Conservation (phyloP, 441 rosid species). For the Metrosideros polymorpha region DNA sequence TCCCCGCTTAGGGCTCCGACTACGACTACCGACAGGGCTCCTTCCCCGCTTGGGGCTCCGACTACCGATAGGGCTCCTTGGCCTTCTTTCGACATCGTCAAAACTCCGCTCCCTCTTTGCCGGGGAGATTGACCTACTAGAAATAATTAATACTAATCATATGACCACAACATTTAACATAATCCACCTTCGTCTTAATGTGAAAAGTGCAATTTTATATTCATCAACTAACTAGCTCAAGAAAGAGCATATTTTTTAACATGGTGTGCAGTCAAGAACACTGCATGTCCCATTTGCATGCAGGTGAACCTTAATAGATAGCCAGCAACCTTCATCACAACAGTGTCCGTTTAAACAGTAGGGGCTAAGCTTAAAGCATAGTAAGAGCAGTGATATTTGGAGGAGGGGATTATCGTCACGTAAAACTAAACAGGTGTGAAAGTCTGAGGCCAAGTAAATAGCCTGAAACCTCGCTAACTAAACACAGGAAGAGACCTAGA, state of each 20-base stretch:
- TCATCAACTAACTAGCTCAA: not conserved
- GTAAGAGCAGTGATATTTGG: not conserved
- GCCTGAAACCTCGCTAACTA: not conserved
- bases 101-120: constrained; percentile 38
- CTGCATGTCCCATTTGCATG: not conserved
- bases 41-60: constrained; percentile 3
- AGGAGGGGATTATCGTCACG: not conserved
- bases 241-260: not conserved
- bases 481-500: not conserved
- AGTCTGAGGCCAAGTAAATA: not conserved
- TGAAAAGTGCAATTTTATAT: not conserved
- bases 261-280: not conserved
- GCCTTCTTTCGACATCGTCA: constrained; percentile 33
- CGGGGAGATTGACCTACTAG: constrained; percentile 54
- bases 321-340: not conserved
- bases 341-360: not conserved
- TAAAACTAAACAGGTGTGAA: not conserved
- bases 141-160: not conserved
- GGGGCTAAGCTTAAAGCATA: not conserved
- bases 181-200: not conserved
- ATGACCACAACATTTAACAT: not conserved
- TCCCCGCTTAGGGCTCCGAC: constrained; percentile 29
- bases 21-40: constrained; percentile 26
- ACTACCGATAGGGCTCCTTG: constrained; percentile 7
- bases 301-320: not conserved